phyloP scores from a whole-genome alignment of 2,329 filamentous ascomycete genomes.

The Dryadomyces quercus-mongolicae region DNA sequence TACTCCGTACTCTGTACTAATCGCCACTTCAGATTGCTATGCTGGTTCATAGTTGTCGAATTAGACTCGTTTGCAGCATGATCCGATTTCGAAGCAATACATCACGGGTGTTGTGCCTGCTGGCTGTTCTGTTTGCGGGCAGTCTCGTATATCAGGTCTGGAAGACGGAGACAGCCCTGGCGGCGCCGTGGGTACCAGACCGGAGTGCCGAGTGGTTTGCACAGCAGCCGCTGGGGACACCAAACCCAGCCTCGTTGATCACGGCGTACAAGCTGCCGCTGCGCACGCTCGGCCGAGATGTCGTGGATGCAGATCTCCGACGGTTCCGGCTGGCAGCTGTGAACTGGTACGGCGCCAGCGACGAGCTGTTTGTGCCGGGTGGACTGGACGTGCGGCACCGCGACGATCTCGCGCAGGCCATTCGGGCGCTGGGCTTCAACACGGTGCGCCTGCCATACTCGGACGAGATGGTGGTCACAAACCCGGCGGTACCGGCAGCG shows the following conservation, averaged over 20 bases:
- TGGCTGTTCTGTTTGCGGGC: slow-evolving; percentile 23
- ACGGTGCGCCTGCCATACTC: slow-evolving; percentile 57
- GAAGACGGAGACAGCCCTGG: slow-evolving; percentile 30
- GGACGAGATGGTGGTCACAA: slow-evolving; percentile 52
- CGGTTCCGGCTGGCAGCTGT: slow-evolving; percentile 51
- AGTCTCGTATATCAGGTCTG: slow-evolving; percentile 30
- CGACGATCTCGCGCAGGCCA: slow-evolving; percentile 44
- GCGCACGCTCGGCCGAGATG: slow-evolving; percentile 44
- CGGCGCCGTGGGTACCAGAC: slow-evolving; percentile 37
- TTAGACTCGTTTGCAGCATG: background rate
- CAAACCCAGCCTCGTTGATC: slow-evolving; percentile 30
- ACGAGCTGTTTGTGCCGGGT: slow-evolving; percentile 51
- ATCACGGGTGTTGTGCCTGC: background rate
- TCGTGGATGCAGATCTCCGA: slow-evolving; percentile 44
- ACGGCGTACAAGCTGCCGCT: slow-evolving; percentile 42
- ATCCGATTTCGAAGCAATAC: slow-evolving; percentile 1
- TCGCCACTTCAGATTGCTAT: too few relatives aligned
- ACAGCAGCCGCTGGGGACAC: slow-evolving; percentile 32
- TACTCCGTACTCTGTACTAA: too few relatives aligned
- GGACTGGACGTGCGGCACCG: slow-evolving; percentile 54
- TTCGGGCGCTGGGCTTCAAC: slow-evolving; percentile 54
- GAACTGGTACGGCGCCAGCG: slow-evolving; percentile 62
- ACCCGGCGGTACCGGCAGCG: slow-evolving; percentile 39
- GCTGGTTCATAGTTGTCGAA: too few relatives aligned
- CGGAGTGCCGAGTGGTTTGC: slow-evolving; percentile 31